A percentile compares a stretch with the other conserved stretches of the same genome.
These are phyloP conservation scores for Senecio squalidus DNA, from an alignment of 140 eudicot genomes.

Conservation along the genomic window DNA sequence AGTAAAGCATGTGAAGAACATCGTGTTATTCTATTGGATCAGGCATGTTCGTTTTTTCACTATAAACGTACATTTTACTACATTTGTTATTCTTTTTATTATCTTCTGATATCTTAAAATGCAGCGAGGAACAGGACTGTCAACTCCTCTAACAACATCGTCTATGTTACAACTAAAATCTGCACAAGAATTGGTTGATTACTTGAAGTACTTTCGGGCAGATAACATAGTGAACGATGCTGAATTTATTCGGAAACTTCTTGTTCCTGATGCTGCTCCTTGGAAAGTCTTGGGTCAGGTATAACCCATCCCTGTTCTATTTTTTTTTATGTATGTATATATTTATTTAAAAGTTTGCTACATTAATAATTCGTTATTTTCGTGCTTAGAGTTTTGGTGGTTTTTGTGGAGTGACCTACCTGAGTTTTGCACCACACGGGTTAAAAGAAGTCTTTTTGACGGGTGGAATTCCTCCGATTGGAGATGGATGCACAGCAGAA, in stretches of 20 bases:
- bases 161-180: constrained; percentile 82
- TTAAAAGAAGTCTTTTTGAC: constrained; percentile 75
- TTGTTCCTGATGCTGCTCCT: constrained; percentile 62
- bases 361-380: too few relatives aligned
- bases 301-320: neutral
- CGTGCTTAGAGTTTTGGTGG: constrained; percentile 85
- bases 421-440: constrained; percentile 88
- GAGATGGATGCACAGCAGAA: constrained; percentile 78
- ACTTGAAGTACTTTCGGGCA: constrained; percentile 75
- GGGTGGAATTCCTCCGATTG: constrained; percentile 88
- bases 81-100: constrained; percentile 3
- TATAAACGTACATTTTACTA: neutral
- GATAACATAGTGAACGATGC: constrained; percentile 95
- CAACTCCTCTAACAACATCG: constrained; percentile 86
- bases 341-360: too few relatives aligned
- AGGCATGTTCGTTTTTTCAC: constrained; percentile 35
- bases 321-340: neutral
- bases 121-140: constrained; percentile 98
- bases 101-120: constrained; percentile 16
- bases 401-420: constrained; percentile 88
- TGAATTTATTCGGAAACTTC: constrained; percentile 60
- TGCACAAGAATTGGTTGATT: constrained; percentile 66
- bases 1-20: constrained; percentile 86
- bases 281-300: constrained; percentile 98
- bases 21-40: constrained; percentile 80